Percentiles rank a stretch among this genome's conserved stretches.
Evolutionary conservation across 208 protist genomes (phyloP).

Genomic region (Trypanosoma brucei): DNA sequence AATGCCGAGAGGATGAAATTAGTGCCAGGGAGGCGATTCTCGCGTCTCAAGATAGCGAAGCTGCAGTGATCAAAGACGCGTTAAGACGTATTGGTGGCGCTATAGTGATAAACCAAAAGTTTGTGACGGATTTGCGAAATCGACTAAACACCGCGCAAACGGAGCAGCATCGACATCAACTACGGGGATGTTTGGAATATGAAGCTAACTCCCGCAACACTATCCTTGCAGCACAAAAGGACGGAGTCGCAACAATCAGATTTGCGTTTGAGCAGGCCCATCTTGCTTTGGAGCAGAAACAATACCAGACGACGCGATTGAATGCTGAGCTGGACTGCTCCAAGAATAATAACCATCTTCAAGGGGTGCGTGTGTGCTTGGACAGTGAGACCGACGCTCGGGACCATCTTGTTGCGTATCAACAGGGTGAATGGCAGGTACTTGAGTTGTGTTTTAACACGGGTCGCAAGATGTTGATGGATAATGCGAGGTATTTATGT

Average conservation of each 20-base stretch:
- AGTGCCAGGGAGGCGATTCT: not conserved
- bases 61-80: not conserved
- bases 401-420: slow-evolving; percentile 6
- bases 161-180: not conserved
- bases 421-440: slow-evolving; percentile 1
- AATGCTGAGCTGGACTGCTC: slow-evolving; percentile 5
- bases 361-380: slow-evolving; percentile 11
- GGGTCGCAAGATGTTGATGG: not conserved
- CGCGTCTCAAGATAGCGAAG: not conserved
- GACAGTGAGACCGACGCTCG: slow-evolving; percentile 13
- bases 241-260: not conserved
- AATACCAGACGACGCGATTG: not conserved
- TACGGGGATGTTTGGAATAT: not conserved
- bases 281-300: not conserved
- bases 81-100: not conserved
- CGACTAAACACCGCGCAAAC: not conserved
- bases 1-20: not conserved
- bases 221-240: not conserved
- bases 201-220: not conserved
- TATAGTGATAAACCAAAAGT: not conserved
- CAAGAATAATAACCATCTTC: not conserved
- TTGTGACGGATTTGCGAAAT: not conserved
- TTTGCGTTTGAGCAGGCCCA: not conserved
- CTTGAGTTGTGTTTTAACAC: not conserved
- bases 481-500: not conserved